Base-by-base conservation (phyloP, 371 early-diverging fungal genomes). In the Dinochytrium kinnereticum region DNA sequence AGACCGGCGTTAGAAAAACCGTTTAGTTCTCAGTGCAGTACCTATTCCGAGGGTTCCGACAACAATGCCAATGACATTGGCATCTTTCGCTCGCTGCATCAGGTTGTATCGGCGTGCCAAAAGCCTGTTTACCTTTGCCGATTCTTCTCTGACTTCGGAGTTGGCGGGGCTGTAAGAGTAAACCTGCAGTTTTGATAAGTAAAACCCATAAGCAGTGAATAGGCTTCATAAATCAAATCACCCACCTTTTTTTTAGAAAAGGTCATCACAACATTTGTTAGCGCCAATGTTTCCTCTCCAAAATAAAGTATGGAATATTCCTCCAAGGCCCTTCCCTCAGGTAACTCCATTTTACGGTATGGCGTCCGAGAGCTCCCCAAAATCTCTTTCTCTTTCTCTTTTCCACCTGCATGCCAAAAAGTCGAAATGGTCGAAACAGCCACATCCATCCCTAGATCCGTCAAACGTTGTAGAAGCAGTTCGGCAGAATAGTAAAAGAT, bases 41-140 rank as follows among this genome's bases (percentile, higher is more conserved):
- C 94, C 91, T 31, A 95, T 95, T 37, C 95, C 97, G 34, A 96
- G 83, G 0, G 98, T 97, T 30, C 98, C 98, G n/a, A 95, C 94
- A 13, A 97, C 95, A 38, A 98, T 94, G 31, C 97, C 98, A 78
- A 98, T 88, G 10, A 95, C 91, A 64, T 92, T 88, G 0, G 97
- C 94, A 81, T 97, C 96, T 71, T 90, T 91, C n/a, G 96, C 97
- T 71, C 92, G 93, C 80, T 96, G 95, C 24, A 98, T 90, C 78
- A 93, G 82, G 66, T 87, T 89, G 78, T 91, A 94, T 39, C 96
- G 85, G 64, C 88, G 87, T 87, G 90, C 92, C 51, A 97, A 74
- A 67, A 92, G 85, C 64, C 83, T 83, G 78, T 93, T 94, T 17
- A 89, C 90, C 51, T 82, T 77, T 1, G 87, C 77, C 0, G 90